A percentile compares a stretch with the other conserved stretches of the same genome.
Conservation (phyloP, 495 filamentous ascomycete genomes). For the Penicillium samsonianum region DNA sequence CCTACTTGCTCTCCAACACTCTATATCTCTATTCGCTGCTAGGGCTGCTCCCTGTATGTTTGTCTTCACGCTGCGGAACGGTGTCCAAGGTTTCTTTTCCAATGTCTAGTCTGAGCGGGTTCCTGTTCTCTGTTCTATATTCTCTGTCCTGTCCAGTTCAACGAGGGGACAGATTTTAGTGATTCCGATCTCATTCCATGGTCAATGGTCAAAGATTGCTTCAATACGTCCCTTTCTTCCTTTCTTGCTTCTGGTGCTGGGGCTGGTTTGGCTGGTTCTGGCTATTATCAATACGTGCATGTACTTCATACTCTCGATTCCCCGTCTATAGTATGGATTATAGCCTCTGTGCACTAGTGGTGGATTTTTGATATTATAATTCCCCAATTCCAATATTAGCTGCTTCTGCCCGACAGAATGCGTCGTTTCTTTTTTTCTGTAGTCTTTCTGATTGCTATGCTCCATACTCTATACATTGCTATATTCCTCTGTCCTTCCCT, state of each 20-base stretch:
- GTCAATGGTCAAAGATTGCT: not conserved
- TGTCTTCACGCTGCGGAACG: not conserved
- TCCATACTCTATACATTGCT: not conserved
- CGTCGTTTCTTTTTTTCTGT: not conserved
- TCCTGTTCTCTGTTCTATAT: not conserved
- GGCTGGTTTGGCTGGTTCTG: not conserved
- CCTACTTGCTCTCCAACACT: not conserved
- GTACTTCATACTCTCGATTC: not conserved
- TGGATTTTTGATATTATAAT: not conserved
- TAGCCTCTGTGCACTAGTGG: not conserved
- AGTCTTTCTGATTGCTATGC: not conserved
- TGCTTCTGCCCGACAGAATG: not conserved
- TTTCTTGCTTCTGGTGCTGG: not conserved
- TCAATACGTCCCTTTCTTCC: not conserved
- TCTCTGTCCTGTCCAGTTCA: not conserved
- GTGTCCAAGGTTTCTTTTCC: constrained; percentile 2
- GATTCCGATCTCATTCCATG: not conserved
- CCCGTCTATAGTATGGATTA: not conserved
- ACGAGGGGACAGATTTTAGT: not conserved
- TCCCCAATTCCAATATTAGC: not conserved
- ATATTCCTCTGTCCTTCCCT: not conserved
- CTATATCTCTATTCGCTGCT: not conserved
- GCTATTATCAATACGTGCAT: not conserved
- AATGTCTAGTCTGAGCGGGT: not conserved
- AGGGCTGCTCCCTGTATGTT: not conserved